phyloP scores from a whole-genome alignment of 768 basidiomycete species.

The Dictyophora rubrovolvata region DNA sequence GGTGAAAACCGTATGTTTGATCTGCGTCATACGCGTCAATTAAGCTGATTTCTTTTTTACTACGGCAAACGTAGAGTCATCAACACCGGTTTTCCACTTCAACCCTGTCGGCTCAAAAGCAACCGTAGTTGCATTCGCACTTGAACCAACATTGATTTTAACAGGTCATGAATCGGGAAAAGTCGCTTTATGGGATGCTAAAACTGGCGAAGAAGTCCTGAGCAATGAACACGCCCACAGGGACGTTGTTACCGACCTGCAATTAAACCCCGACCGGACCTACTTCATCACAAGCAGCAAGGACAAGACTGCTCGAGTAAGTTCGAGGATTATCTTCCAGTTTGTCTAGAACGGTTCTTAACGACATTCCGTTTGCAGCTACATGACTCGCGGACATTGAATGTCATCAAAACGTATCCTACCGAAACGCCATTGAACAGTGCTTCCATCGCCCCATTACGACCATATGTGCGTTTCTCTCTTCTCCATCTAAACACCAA shows the following conservation, averaged over 20 bases:
- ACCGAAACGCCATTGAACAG: slow-evolving; percentile 96
- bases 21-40: background rate
- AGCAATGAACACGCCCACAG: slow-evolving; percentile 84
- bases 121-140: slow-evolving; percentile 90
- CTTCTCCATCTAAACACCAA: background rate
- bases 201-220: slow-evolving; percentile 72
- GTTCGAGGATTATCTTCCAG: slow-evolving; percentile 21
- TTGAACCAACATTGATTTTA: slow-evolving; percentile 65
- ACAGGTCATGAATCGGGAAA: slow-evolving; percentile 98
- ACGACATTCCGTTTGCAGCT: slow-evolving; percentile 33
- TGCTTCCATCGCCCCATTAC: slow-evolving; percentile 72
- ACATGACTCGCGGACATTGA: slow-evolving; percentile 81
- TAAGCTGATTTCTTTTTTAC: slow-evolving; percentile 6
- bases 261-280: slow-evolving; percentile 78
- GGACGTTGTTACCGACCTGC: slow-evolving; percentile 84
- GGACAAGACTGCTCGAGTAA: slow-evolving; percentile 88
- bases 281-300: slow-evolving; percentile 97
- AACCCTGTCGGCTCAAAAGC: slow-evolving; percentile 89
- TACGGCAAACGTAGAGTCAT: slow-evolving; percentile 44
- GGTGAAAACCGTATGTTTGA: slow-evolving; percentile 64
- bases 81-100: slow-evolving; percentile 69
- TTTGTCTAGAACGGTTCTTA: background rate
- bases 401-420: slow-evolving; percentile 84
- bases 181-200: slow-evolving; percentile 82
- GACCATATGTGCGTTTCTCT: slow-evolving; percentile 62